phyloP scores from a whole-genome alignment of 179 eudicot genomes.

The Vitellaria paradoxa region DNA sequence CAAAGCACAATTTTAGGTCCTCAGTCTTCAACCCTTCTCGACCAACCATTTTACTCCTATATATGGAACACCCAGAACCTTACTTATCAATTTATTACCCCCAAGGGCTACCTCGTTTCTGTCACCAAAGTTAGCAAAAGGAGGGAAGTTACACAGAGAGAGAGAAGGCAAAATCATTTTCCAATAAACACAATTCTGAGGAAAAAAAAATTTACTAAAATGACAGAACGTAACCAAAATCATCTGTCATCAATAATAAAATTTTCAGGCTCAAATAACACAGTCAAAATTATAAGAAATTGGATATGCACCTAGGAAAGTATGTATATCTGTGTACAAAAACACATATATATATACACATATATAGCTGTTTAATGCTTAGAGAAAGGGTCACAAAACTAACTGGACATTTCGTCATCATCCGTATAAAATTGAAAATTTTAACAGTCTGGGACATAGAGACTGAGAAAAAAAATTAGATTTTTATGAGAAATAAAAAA shows the following conservation, averaged over 20 bases:
- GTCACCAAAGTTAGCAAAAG: conserved; percentile 3
- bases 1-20: conserved; percentile 54
- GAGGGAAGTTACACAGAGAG: too few species aligned
- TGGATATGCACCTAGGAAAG: too few species aligned
- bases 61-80: background rate
- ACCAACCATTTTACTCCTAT: conserved; percentile 28
- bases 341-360: background rate
- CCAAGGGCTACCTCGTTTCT: conserved; percentile 1
- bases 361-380: too few species aligned
- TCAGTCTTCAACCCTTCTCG: conserved; percentile 40
- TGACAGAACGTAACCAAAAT: background rate
- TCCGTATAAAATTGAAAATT: background rate
- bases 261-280: background rate
- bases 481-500: background rate
- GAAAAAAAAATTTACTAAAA: background rate
- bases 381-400: background rate
- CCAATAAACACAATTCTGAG: background rate
- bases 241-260: background rate
- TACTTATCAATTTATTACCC: background rate
- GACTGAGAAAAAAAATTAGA: background rate
- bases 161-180: background rate
- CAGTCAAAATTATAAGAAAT: background rate
- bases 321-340: too few species aligned
- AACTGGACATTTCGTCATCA: background rate
- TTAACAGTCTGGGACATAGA: background rate